phyloP scores from a whole-genome alignment of 139 green algal genomes.

The Tetradesmus lagerheimii region DNA sequence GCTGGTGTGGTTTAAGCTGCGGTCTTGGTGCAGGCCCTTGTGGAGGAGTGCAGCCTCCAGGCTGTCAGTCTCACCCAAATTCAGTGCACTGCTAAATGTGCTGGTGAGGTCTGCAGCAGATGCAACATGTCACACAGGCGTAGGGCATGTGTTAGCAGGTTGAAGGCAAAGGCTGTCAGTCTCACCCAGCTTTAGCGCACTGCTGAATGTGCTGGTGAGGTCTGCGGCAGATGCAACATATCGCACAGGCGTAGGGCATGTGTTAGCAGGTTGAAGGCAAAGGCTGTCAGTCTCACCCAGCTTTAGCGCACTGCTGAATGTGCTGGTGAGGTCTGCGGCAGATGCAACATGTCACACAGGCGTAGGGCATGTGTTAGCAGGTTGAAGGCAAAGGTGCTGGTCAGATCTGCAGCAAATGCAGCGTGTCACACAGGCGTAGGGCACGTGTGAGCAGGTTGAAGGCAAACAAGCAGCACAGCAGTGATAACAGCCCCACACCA shows the following conservation, averaged over 20 bases:
- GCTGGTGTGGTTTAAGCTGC: neutral
- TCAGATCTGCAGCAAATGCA: constrained; percentile 11
- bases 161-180: neutral
- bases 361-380: neutral
- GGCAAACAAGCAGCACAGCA: too few species aligned
- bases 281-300: neutral
- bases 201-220: constrained; percentile 13
- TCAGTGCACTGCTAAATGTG: neutral
- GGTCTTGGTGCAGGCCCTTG: neutral
- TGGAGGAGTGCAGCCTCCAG: neutral
- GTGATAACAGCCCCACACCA: too few species aligned
- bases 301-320: neutral
- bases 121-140: neutral
- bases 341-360: neutral
- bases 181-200: neutral
- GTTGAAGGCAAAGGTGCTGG: neutral
- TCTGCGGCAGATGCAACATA: constrained; percentile 2
- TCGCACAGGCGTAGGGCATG: neutral
- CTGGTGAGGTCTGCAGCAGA: constrained; percentile 15
- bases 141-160: neutral
- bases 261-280: neutral
- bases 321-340: constrained; percentile 17
- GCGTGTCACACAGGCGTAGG: neutral
- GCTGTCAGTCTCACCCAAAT: neutral
- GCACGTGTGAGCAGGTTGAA: neutral